These are phyloP conservation scores for Articulospora tetracladia DNA, from an alignment of 495 filamentous ascomycete genomes.

Conservation along the genomic window DNA sequence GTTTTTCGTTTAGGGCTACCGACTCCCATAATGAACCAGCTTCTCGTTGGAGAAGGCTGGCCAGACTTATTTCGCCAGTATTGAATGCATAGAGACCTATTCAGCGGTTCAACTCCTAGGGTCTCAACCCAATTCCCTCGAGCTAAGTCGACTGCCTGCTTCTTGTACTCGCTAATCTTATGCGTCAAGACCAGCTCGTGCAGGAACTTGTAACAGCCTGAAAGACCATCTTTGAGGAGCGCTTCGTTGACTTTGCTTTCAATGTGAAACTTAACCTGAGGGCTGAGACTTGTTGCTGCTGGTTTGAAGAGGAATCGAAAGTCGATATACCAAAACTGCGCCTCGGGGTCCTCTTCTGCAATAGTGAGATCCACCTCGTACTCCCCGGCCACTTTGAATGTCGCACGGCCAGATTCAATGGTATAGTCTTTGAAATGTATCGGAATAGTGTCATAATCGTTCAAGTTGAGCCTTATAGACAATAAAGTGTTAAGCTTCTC, in stretches of 20 bases:
- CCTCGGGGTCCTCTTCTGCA: conserved; percentile 70
- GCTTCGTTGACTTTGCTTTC: conserved; percentile 67
- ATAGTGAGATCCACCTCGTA: conserved; percentile 93
- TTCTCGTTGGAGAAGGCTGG: conserved; percentile 57
- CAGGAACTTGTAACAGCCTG: conserved; percentile 76
- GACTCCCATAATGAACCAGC: conserved; percentile 87
- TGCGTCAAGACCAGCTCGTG: conserved; percentile 83
- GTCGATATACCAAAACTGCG: conserved; percentile 90
- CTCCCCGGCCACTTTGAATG: conserved; percentile 76
- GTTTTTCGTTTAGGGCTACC: conserved; percentile 52
- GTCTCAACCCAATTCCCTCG: conserved; percentile 69
- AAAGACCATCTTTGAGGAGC: conserved; percentile 60
- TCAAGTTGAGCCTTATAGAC: conserved; percentile 70
- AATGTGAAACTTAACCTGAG: conserved; percentile 55
- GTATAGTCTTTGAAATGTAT: conserved; percentile 65
- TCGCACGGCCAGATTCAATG: conserved; percentile 76
- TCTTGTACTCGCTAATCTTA: conserved; percentile 75
- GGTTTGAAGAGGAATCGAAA: conserved; percentile 81
- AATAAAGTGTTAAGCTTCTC: conserved; percentile 80
- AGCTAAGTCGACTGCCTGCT: conserved; percentile 68
- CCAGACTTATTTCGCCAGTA: conserved; percentile 70
- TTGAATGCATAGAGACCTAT: conserved; percentile 77
- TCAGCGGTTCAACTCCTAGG: conserved; percentile 68
- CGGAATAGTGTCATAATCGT: conserved; percentile 77
- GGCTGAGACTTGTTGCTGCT: conserved; percentile 51